Base-by-base conservation (phyloP, 2,329 filamentous ascomycete species). In the Penicillium sp. region DNA sequence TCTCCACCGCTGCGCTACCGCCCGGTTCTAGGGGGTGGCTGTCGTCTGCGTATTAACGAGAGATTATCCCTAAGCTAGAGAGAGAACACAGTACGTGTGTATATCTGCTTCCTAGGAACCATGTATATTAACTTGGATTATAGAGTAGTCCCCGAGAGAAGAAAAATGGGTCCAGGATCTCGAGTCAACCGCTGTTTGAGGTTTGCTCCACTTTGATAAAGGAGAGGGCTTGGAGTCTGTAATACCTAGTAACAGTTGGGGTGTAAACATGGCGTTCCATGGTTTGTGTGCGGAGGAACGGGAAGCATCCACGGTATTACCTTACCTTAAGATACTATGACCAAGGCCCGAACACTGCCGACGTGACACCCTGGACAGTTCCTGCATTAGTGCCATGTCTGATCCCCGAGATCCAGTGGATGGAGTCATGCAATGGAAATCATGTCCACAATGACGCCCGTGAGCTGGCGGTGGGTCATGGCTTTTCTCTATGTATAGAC, bases 381-480 rank as follows among this genome's bases (percentile, higher is more conserved):
- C 64, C 64, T 67, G 64, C 64, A 65, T 65, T 67, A 67, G 64
- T 56, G 63, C 42, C 54, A 53, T 57, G 45, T 55, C 50, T 49
- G 50, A 51, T 48, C 45, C 45, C 26, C 2, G 23, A 24, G 23
- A 24, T 9, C 23, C 23, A 24, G 23, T 7, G 3, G 3, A 9
- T 44, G 42, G 24, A 38, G 42, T 20, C 16, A 16, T 46, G 50
- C 46, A 46, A 46, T 36, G 49, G 23, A 42, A 52, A 49, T 49
- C 42, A 43, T 50, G 9, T 16, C 31, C 34, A 36, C 31, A 14
- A 31, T 20, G 34, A 24, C 31, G 31, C 31, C 31, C 31, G 31
- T 18, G 16, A 34, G 8, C 14, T 34, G 14, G 31, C 9, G 11
- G 31, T 34, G 31, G 31, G 31, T 34, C 31, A 9, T 18, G 14